Conservation (phyloP, 345 rosid species). For the Bretschneidera sinensis region DNA sequence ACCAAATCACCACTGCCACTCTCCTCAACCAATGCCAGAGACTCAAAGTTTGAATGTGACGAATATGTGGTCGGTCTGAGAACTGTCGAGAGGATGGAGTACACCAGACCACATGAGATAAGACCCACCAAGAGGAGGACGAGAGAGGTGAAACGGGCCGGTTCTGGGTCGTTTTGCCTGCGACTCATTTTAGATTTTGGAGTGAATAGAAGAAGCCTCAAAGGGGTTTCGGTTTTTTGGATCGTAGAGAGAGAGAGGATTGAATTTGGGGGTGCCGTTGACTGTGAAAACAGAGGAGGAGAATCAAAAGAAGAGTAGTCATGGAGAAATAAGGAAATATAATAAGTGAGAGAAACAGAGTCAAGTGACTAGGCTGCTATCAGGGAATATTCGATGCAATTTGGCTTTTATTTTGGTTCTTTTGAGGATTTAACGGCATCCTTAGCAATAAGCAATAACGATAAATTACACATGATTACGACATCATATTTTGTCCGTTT, state of each 20-base stretch:
- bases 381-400: too few species aligned
- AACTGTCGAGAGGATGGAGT: slow-evolving; percentile 50
- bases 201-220: too few species aligned
- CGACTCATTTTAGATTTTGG: too few species aligned
- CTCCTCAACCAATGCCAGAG: slow-evolving; percentile 17
- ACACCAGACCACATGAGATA: slow-evolving; percentile 60
- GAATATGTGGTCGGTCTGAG: slow-evolving; percentile 30
- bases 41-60: slow-evolving; percentile 8
- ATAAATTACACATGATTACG: too few species aligned
- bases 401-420: too few species aligned
- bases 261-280: slow-evolving; percentile 9
- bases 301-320: slow-evolving; percentile 14
- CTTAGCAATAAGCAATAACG: too few species aligned
- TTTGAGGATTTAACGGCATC: too few species aligned
- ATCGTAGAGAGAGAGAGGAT: neutral
- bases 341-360: too few species aligned
- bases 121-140: slow-evolving; percentile 48
- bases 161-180: slow-evolving; percentile 47
- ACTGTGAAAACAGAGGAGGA: neutral
- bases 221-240: too few species aligned
- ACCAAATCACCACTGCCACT: slow-evolving; percentile 12
- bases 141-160: slow-evolving; percentile 50
- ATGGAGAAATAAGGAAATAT: too few species aligned
- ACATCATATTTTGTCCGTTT: too few species aligned
- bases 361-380: too few species aligned